Percentiles rank a stretch among this genome's conserved stretches.
Conservation (phyloP, 306 rosid genomes). For the Sechiopsis laciniata region DNA sequence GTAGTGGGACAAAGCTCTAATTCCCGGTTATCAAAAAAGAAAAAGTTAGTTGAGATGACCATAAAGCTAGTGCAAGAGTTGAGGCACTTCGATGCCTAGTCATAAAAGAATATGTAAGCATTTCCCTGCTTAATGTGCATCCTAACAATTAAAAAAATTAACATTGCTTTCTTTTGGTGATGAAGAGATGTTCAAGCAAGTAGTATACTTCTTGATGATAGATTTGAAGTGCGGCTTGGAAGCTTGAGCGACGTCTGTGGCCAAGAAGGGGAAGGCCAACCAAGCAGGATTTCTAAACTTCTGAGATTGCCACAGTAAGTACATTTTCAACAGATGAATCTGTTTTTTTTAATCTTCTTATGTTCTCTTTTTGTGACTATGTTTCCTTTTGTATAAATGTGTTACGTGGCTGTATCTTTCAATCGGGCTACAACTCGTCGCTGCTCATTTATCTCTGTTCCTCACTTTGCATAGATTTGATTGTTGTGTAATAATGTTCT, state of each 20-base stretch:
- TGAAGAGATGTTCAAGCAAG: slow-evolving; percentile 90
- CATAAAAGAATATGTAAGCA: not conserved
- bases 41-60: no score
- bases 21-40: no score
- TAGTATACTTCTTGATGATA: slow-evolving; percentile 91
- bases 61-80: not conserved
- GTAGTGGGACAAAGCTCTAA: no score
- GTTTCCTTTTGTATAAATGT: not conserved
- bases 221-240: slow-evolving; percentile 89
- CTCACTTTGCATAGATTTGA: not conserved
- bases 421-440: no score
- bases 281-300: slow-evolving; percentile 66
- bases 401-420: not conserved
- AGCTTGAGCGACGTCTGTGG: slow-evolving; percentile 66
- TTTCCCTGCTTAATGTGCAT: not conserved
- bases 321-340: slow-evolving; percentile 9
- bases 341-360: not conserved
- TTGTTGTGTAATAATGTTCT: not conserved
- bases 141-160: slow-evolving; percentile 22
- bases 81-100: not conserved
- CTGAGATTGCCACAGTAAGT: slow-evolving; percentile 64
- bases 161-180: slow-evolving; percentile 28
- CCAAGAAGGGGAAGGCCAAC: slow-evolving; percentile 88
- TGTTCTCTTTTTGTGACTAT: not conserved
- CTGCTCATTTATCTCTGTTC: no score